Evolutionary conservation across 441 rosid genomes (phyloP), one percentile per base, ranked within the genome.

Genomic region (Pelargonium citronellum): DNA sequence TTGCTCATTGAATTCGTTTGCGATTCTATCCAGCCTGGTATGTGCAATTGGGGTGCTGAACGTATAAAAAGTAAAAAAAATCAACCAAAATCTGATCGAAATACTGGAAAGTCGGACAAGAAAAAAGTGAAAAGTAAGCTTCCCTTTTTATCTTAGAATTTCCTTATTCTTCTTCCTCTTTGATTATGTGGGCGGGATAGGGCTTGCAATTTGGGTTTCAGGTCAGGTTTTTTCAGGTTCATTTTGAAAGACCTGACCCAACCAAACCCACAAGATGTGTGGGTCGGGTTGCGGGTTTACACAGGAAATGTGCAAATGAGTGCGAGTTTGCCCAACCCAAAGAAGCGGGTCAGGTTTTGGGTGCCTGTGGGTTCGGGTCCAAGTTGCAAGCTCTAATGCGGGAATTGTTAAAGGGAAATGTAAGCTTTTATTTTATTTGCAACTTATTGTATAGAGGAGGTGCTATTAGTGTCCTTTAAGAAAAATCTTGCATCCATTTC

Each of bases 121-220:
- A 83, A 83, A 74, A 83, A 74, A 74, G 73, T 51, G 70, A 84
- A 80, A 73, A 69, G 89, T 86, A 73, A 81, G 84, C 67, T 20
- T 80, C 67, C 64, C 41, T 43, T 20, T 61, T 10, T 27, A 46
- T 60, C 64, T 57, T 41, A 47, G 19, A 22, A 55, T 51, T 12
- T 17, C 9, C 20, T 53, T 13, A 12, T 53, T 55, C 64, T 37
- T 2, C 19, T 16, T 13, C 7, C 2, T 15, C 11, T 66, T 37
- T 39, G 64, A 61, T 16, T 12, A 62, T 16, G 41, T 0, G 8
- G 7, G 41, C 41, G 8, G 7, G 41, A 37, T 37, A 37, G 41
- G 8, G 8, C 41, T 37, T 7, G 41, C 7, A 37, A 37, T 37
- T 22, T 1, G 13, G 12, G 34, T 16, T 22, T 17, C 10, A 19